Evolutionary conservation across 805 yeast species (phyloP).

Genomic region (Candida manassasensis): DNA sequence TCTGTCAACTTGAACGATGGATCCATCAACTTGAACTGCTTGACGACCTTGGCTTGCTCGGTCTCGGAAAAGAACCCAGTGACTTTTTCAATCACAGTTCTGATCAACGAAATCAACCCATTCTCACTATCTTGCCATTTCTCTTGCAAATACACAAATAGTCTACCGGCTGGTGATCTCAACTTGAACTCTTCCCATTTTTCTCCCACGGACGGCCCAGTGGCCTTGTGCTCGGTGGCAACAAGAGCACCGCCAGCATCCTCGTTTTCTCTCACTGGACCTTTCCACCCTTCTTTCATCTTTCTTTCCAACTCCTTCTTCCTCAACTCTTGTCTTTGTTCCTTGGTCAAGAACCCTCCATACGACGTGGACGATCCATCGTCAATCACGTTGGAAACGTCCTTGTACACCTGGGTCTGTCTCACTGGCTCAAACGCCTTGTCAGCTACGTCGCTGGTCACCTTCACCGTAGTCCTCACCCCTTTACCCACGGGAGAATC

Average conservation of each 20-base stretch:
- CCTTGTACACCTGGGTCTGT: conserved; percentile 83
- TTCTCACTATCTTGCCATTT: conserved; percentile 93
- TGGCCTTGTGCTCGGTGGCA: conserved; percentile 72
- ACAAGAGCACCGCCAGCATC: conserved; percentile 81
- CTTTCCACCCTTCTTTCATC: conserved; percentile 55
- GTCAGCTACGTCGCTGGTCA: conserved; percentile 81
- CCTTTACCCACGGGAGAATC: conserved; percentile 88
- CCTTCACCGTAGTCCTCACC: conserved; percentile 79
- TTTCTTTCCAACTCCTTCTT: conserved; percentile 46
- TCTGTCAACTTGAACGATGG: conserved; percentile 77
- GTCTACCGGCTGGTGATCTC: conserved; percentile 65
- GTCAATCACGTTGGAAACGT: conserved; percentile 80
- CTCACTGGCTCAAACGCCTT: conserved; percentile 91
- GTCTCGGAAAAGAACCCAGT: conserved; percentile 93
- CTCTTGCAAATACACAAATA: conserved; percentile 53
- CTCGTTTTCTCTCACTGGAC: conserved; percentile 70
- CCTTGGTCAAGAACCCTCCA: conserved; percentile 89
- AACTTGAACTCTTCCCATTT: conserved; percentile 64
- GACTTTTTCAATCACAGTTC: conserved; percentile 75
- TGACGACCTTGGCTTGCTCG: conserved; percentile 88
- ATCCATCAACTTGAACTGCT: conserved; percentile 82
- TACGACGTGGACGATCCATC: conserved; percentile 86
- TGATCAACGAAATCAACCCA: conserved; percentile 74
- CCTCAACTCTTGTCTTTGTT: conserved; percentile 71
- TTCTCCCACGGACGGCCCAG: conserved; percentile 63